Base-by-base conservation (phyloP, 2,329 filamentous ascomycete genomes). In the Pezicula neosporulosa region DNA sequence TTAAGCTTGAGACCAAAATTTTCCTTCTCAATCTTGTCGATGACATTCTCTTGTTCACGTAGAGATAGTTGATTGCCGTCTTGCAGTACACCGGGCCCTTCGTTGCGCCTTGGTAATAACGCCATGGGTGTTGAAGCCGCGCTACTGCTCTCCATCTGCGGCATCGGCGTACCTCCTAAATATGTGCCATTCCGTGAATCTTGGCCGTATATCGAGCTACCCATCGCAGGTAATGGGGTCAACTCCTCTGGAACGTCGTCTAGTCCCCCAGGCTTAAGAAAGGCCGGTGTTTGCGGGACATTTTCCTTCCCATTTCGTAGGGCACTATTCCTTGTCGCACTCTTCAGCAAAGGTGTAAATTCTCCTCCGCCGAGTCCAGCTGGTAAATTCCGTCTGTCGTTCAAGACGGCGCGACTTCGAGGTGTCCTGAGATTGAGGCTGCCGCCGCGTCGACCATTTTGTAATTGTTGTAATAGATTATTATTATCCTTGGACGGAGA, bases 1-100 rank as follows among this genome's bases (percentile, higher is more conserved):
- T 96, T 97, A 61, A 97, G 80, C 70, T 97, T 97, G 49, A 99
- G 77, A 21, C 90, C 90, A 66, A 97, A 99, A 66, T 99, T 99
- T 66, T 97, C 94, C 74, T 99, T 99, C 66, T 97, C 91, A 62
- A 99, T 93, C 65, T 89, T 89, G 72, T 97, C 90, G 61, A 99
- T 93, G 59, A 94, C 88, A 60, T 90, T 91, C 70, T 97, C 94
- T 69, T 99, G 94, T 66, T 99, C 94, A 55, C 91, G 86, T 52
- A 99, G 72, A 1, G 94, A 96, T 60, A 97, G 79, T 65, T 95
- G 87, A 62, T 97, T 96, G 18, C 91, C 91, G 61, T 94, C 87
- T 55, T 92, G 86, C 36, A 96, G 71, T 4, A 89, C 81, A 1
- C 84, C 86, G 48, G 83, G 85, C 48, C 78, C 79, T 43, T 78